Base-by-base conservation (phyloP, 768 basidiomycete genomes). In the Bullera alba region DNA sequence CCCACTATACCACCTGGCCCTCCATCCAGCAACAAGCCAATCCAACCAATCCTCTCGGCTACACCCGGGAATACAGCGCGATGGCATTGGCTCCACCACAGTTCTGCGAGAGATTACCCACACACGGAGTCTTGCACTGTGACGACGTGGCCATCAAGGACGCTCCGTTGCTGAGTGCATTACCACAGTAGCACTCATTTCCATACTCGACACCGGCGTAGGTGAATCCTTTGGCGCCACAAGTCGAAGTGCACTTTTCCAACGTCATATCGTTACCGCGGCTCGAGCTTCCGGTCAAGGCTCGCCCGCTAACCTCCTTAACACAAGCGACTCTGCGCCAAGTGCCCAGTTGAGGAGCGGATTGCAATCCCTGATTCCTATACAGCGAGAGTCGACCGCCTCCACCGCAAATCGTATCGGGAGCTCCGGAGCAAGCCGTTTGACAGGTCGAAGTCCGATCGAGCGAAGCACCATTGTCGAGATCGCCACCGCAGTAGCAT, bases 341-440 rank as follows among this genome's bases (percentile, higher is more conserved):
- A 10, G 10, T n/a, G 32, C 10, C 32, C 32, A n/a, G 32, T 34
- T 34, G 10, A 1, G 47, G 1, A 29, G 53, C 44, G 17, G 60
- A 58, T 52, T 56, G 65, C 2, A 67, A 45, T 8, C 44, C 42
- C 12, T 59, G 63, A 55, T 71, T 71, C 48, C 55, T 60, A 43
- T 55, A 61, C 4, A 74, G 48, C 14, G 55, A 48, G 17, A 72
- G 48, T 10, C 58, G 53, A 8, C 50, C 34, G 8, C 58, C 47
- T 6, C 71, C 70, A 43, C 72, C 72, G 46, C 72, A 74, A 48
- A 60, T 67, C 53, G 72, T 69, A 29, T 64, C 54, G 48, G 51
- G 46, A 54, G 54, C 61, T 51, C 54, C 65, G 51, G 57, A 52
- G 48, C 67, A 69, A 15, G 53, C 30, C 51, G 53, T 53, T 15